Evolutionary conservation across 1,284 basidiomycete species (phyloP).

Genomic region (Tremellales sp.): DNA sequence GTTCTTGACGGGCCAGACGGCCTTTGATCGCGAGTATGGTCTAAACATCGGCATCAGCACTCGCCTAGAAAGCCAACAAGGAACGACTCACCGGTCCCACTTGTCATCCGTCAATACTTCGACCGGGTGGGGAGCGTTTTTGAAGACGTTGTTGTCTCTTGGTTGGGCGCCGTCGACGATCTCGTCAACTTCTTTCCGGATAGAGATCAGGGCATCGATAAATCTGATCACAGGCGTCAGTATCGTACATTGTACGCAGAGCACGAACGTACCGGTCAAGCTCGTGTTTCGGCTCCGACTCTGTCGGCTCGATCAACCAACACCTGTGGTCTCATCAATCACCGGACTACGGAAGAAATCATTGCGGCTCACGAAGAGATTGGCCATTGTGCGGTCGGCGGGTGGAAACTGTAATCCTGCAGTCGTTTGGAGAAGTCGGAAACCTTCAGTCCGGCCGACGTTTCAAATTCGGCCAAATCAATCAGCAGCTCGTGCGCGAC

Average conservation of each 20-base stretch:
- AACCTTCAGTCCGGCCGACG: slow-evolving; percentile 80
- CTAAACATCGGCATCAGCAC: slow-evolving; percentile 43
- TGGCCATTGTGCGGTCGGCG: slow-evolving; percentile 63
- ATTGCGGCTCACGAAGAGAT: slow-evolving; percentile 90
- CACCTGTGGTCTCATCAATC: slow-evolving; percentile 12
- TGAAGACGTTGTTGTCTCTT: slow-evolving; percentile 82
- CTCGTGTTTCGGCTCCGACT: slow-evolving; percentile 86
- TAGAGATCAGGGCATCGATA: slow-evolving; percentile 95
- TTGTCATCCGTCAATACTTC: slow-evolving; percentile 68
- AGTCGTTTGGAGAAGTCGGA: slow-evolving; percentile 94
- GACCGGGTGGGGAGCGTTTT: slow-evolving; percentile 89
- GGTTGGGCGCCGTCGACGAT: slow-evolving; percentile 80
- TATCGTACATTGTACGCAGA: background rate
- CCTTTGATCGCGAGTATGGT: slow-evolving; percentile 79
- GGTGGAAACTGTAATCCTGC: slow-evolving; percentile 51
- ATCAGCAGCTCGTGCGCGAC: slow-evolving; percentile 95
- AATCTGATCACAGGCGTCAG: slow-evolving; percentile 55
- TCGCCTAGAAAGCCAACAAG: background rate
- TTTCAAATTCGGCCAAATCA: slow-evolving; percentile 92
- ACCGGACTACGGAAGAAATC: slow-evolving; percentile 34
- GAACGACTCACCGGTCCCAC: slow-evolving; percentile 68
- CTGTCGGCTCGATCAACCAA: slow-evolving; percentile 83
- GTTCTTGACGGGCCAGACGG: slow-evolving; percentile 76
- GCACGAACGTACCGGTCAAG: slow-evolving; percentile 62
- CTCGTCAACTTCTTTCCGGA: slow-evolving; percentile 85